Evolutionary conservation across 768 basidiomycete genomes (phyloP).

Genomic region (Leucosporidium yakuticum): DNA sequence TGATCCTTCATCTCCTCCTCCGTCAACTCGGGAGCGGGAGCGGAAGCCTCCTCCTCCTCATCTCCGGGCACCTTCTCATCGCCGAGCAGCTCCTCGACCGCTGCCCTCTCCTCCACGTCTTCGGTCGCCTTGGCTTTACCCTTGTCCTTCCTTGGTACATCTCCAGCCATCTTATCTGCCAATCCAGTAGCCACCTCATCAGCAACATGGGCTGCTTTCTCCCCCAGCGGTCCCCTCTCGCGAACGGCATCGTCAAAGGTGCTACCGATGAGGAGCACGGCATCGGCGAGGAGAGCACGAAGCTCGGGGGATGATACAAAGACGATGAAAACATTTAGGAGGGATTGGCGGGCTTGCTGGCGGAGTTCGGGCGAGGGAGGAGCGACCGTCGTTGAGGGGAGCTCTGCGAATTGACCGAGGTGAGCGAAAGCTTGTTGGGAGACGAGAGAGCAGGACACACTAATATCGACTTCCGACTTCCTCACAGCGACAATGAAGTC

Average conservation of each 20-base stretch:
- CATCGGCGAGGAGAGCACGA: conserved; percentile 18
- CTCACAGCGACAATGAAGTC: conserved; percentile 10
- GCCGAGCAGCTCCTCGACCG: too few relatives aligned
- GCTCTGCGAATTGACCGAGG: conserved; percentile 9
- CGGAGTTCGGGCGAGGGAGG: too few relatives aligned
- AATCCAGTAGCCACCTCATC: conserved; percentile 2
- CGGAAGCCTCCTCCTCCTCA: not conserved
- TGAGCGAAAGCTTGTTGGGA: too few relatives aligned
- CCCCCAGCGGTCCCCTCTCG: conserved; percentile 1
- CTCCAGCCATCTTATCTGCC: not conserved
- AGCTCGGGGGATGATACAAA: conserved; percentile 18
- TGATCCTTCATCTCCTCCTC: conserved; percentile 10
- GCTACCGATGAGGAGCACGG: conserved; percentile 19
- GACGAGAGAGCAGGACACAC: not conserved
- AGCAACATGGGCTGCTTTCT: not conserved
- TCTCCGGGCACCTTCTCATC: not conserved
- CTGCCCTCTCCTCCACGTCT: too few relatives aligned
- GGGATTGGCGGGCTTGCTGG: not conserved
- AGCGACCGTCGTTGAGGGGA: not conserved
- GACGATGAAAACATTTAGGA: conserved; percentile 14
- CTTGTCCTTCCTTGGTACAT: too few relatives aligned
- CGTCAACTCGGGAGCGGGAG: not conserved
- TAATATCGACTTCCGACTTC: not conserved
- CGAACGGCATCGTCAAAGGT: not conserved
- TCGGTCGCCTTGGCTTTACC: too few relatives aligned